phyloP scores from a whole-genome alignment of 192 early-diverging fungal species.

The Backusella parvicylindrica region DNA sequence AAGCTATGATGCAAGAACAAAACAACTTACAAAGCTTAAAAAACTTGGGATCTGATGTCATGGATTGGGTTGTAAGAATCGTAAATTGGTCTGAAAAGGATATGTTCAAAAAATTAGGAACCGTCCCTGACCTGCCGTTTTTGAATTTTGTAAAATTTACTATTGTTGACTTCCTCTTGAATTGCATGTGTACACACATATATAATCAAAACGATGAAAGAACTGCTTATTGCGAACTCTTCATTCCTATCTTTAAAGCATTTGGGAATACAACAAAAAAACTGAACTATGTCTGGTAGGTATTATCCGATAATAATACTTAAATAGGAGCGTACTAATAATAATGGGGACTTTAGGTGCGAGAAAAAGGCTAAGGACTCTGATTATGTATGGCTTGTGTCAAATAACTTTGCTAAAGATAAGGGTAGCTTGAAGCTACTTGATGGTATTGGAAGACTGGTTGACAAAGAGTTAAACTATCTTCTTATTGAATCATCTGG shows the following conservation, averaged over 20 bases:
- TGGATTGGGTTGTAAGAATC: background rate
- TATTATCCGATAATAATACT: background rate
- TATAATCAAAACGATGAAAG: constrained; percentile 1
- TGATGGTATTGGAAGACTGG: background rate
- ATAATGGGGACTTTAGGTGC: background rate
- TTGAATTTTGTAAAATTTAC: constrained; percentile 6
- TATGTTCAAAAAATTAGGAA: constrained; percentile 3
- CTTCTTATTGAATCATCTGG: constrained; percentile 7
- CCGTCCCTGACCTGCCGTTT: background rate
- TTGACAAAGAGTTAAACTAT: background rate
- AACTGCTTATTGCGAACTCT: constrained; percentile 4
- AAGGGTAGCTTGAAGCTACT: constrained; percentile 3
- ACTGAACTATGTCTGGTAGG: constrained; percentile 3
- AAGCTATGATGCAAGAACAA: background rate
- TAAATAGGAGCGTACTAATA: background rate
- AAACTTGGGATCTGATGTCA: background rate
- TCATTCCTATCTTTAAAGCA: constrained; percentile 4
- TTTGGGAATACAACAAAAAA: background rate
- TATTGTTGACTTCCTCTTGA: constrained; percentile 1
- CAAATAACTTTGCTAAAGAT: constrained; percentile 8
- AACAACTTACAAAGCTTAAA: background rate
- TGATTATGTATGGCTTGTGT: constrained; percentile 3
- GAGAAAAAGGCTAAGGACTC: constrained; percentile 4
- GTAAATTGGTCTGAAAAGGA: background rate
- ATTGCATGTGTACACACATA: background rate